Evolutionary conservation across 108 stramenopile genomes (phyloP), one percentile per base, ranked within the genome.

Genomic region (Skeletonema costatum): DNA sequence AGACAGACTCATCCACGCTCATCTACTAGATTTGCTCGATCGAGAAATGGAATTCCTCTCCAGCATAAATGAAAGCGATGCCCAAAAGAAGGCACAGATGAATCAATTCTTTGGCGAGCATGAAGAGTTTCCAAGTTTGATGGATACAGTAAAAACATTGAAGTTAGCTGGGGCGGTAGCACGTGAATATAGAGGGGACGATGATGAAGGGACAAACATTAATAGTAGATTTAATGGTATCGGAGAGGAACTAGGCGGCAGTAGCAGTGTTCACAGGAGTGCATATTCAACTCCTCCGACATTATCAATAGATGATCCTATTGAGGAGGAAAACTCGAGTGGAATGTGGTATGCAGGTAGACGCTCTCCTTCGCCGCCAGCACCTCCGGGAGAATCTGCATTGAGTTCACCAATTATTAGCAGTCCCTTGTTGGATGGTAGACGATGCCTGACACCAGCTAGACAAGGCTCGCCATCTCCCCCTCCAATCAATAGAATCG

Each of bases 11-110:
- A 71, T 91, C 2, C 77, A 86, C 74, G 70, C 70, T 14, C 78
- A 89, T 48, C 61, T 91, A 2, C 68, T 80, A 38, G 62, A 74
- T 17, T 66, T 86, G 31, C 61, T 91, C 35, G 70, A 82, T 60
- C 68, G 80, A 51, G 82, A 83, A 66, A 76, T 74, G 60, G 66
- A 87, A 83, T 74, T 78, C 36, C 58, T 85, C 33, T 81, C 80
- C 13, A 53, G 64, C 8, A 58, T 75, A 25, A 14, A 63, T 68
- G 51, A 59, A 16, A 50, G 65, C 46, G 56, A 53, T 29, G 58
- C 32, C 41, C 65, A 67, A 53, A 77, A 82, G 32, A 56, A 46
- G 21, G 60, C 50, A 5, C 75, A 64, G 31, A 19, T 46, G 46
- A n/a, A 60, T 44, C 85, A 81, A 70, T 76, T 75, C 66, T 68